A percentile compares a stretch with the other conserved stretches of the same genome.
These are phyloP conservation scores for Leccinum brunneo-olivaceum DNA, from an alignment of 1,284 basidiomycete species.

Conservation along the genomic window DNA sequence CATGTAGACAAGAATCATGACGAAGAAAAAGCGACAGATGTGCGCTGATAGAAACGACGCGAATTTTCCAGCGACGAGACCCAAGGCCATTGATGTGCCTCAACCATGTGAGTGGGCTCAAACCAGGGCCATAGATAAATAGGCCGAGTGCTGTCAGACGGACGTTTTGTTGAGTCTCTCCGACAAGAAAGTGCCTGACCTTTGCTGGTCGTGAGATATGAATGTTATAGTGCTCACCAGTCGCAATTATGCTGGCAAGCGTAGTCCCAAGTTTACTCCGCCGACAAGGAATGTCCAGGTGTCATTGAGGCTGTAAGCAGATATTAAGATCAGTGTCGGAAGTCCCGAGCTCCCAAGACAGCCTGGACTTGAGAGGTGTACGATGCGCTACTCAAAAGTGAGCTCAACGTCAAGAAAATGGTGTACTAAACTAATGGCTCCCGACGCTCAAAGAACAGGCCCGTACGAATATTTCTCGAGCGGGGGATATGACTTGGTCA, in stretches of 20 bases:
- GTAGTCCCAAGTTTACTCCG: conserved; percentile 67
- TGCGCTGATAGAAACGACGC: conserved; percentile 71
- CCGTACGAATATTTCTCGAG: conserved; percentile 44
- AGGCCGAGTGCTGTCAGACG: conserved; percentile 64
- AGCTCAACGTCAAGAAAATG: not conserved
- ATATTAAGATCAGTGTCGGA: conserved; percentile 72
- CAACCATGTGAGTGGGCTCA: conserved; percentile 72
- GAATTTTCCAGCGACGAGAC: conserved; percentile 71
- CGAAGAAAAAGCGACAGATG: conserved; percentile 61
- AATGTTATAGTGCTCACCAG: conserved; percentile 33
- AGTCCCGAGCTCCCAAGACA: conserved; percentile 67
- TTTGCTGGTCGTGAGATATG: conserved; percentile 21
- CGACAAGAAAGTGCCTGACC: conserved; percentile 61
- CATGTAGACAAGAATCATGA: conserved; percentile 64
- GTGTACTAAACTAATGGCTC: conserved; percentile 75
- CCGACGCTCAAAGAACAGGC: conserved; percentile 66
- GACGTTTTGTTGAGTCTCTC: conserved; percentile 52
- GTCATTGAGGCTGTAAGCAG: conserved; percentile 69
- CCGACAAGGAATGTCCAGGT: conserved; percentile 78
- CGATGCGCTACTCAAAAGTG: conserved; percentile 42
- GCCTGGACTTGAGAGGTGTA: conserved; percentile 70
- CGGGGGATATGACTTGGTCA: conserved; percentile 20
- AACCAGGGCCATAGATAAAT: conserved; percentile 74
- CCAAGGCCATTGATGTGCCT: conserved; percentile 71
- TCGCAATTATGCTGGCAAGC: conserved; percentile 62